phyloP scores from a whole-genome alignment of 1,284 basidiomycete genomes.

The Boletellus deceptivus region DNA sequence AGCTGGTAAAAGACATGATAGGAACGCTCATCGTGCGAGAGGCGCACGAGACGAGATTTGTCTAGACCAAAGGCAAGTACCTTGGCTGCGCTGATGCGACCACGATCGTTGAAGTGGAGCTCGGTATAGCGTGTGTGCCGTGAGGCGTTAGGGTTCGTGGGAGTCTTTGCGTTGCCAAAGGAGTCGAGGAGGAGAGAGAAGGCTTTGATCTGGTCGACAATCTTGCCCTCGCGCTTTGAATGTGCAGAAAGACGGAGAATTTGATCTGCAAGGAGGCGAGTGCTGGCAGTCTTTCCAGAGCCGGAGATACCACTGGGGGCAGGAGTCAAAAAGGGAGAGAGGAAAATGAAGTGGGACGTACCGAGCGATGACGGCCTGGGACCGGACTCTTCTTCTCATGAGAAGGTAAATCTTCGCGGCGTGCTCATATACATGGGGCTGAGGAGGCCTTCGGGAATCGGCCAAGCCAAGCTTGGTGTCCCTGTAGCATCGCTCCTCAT shows the following conservation, averaged over 20 bases:
- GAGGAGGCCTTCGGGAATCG: slow-evolving; percentile 59
- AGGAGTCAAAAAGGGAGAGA: slow-evolving; percentile 14
- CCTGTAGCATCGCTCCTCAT: slow-evolving; percentile 77
- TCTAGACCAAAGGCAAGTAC: slow-evolving; percentile 85
- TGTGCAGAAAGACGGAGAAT: slow-evolving; percentile 80
- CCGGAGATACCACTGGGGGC: slow-evolving; percentile 77
- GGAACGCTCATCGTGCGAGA: slow-evolving; percentile 83
- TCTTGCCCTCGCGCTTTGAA: slow-evolving; percentile 70
- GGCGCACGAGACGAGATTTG: slow-evolving; percentile 75
- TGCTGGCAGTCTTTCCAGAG: slow-evolving; percentile 81
- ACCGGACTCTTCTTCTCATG: slow-evolving; percentile 76
- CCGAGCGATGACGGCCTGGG: slow-evolving; percentile 82
- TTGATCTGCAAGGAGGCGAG: slow-evolving; percentile 77
- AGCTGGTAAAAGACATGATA: slow-evolving; percentile 96
- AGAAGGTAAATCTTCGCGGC: slow-evolving; percentile 82
- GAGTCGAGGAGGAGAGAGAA: slow-evolving; percentile 78
- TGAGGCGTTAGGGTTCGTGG: slow-evolving; percentile 86
- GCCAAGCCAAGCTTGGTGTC: slow-evolving; percentile 66
- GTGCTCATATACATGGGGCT: slow-evolving; percentile 87
- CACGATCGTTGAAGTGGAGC: slow-evolving; percentile 83
- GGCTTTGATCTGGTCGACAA: slow-evolving; percentile 81
- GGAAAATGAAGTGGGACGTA: slow-evolving; percentile 39
- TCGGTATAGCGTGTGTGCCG: slow-evolving; percentile 87
- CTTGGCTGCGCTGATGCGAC: slow-evolving; percentile 78
- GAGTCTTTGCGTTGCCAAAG: slow-evolving; percentile 89